phyloP scores from a whole-genome alignment of 1,284 basidiomycete genomes.

The Cutaneotrichosporon daszewskae region DNA sequence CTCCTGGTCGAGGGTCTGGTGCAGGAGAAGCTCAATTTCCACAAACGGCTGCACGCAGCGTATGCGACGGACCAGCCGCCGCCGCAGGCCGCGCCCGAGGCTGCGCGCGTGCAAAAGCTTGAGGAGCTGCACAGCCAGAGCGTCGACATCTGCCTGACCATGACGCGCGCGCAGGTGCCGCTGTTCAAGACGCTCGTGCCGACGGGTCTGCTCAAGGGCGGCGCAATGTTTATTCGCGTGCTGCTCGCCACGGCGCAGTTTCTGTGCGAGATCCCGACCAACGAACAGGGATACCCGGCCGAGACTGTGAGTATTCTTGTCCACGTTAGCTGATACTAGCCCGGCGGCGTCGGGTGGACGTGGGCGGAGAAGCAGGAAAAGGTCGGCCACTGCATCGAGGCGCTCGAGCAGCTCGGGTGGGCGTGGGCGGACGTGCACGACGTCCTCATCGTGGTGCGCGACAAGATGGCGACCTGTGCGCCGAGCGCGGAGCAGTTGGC shows the following conservation, averaged over 20 bases:
- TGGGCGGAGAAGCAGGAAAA: conserved; percentile 34
- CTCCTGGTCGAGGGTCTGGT: conserved; percentile 28
- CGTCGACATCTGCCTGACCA: conserved; percentile 25
- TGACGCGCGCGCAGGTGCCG: conserved; percentile 9
- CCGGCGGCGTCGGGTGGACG: conserved; percentile 36
- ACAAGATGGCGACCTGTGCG: too few relatives aligned
- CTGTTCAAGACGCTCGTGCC: conserved; percentile 2
- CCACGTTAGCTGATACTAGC: conserved; percentile 21
- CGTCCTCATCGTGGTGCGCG: conserved; percentile 16
- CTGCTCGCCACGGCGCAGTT: conserved; percentile 26
- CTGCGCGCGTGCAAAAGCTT: conserved; percentile 17
- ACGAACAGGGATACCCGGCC: conserved; percentile 41
- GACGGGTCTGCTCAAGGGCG: conserved; percentile 3
- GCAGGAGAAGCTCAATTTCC: conserved; percentile 26
- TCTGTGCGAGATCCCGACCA: conserved; percentile 30
- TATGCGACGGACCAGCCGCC: conserved; percentile 8
- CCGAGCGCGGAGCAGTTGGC: too few relatives aligned
- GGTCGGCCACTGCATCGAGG: conserved; percentile 23
- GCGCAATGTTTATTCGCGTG: conserved; percentile 24
- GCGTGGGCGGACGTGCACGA: conserved; percentile 29
- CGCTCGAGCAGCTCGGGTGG: conserved; percentile 30
- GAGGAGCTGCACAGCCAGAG: conserved; percentile 25
- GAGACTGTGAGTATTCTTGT: too few relatives aligned
- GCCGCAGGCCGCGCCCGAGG: background rate
- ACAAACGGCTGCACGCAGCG: conserved; percentile 17